These are phyloP conservation scores for Alternaria arborescens DNA, from an alignment of 2,329 filamentous ascomycete species.

Conservation along the genomic window DNA sequence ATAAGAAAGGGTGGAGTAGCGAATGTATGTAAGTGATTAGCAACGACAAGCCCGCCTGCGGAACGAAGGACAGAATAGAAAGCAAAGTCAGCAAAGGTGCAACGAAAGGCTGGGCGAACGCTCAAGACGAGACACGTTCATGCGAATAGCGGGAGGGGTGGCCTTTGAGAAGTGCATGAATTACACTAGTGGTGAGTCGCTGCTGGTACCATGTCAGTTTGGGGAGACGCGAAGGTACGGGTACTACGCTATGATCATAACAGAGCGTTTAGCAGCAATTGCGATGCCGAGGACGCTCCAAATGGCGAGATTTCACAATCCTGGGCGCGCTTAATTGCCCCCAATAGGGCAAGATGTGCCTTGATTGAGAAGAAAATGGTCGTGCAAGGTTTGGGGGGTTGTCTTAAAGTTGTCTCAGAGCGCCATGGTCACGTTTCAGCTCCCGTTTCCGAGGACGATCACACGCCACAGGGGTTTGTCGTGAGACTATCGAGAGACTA, in stretches of 20 bases:
- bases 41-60: conserved; percentile 49
- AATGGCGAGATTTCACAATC: conserved; percentile 26
- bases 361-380: conserved; percentile 32
- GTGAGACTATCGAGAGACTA: conserved; percentile 30
- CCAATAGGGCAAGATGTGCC: conserved; percentile 23
- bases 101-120: conserved; percentile 48
- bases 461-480: conserved; percentile 38
- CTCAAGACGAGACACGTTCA: conserved; percentile 47
- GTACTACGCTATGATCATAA: conserved; percentile 26
- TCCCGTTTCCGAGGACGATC: conserved; percentile 38
- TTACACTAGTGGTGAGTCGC: conserved; percentile 46
- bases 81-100: conserved; percentile 43
- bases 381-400: conserved; percentile 32
- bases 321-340: conserved; percentile 28
- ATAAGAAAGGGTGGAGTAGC: conserved; percentile 36
- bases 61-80: conserved; percentile 46
- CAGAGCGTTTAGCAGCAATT: conserved; percentile 39
- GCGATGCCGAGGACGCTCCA: conserved; percentile 16
- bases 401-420: conserved; percentile 50
- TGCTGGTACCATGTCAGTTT: conserved; percentile 49
- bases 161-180: conserved; percentile 52
- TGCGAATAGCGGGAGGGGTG: conserved; percentile 39
- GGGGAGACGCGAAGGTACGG: conserved; percentile 38
- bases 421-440: conserved; percentile 45
- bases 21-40: conserved; percentile 46